Evolutionary conservation across 257 asterid genomes (phyloP), one percentile per base, ranked within the genome.

Genomic region (Scutellaria galericulata): DNA sequence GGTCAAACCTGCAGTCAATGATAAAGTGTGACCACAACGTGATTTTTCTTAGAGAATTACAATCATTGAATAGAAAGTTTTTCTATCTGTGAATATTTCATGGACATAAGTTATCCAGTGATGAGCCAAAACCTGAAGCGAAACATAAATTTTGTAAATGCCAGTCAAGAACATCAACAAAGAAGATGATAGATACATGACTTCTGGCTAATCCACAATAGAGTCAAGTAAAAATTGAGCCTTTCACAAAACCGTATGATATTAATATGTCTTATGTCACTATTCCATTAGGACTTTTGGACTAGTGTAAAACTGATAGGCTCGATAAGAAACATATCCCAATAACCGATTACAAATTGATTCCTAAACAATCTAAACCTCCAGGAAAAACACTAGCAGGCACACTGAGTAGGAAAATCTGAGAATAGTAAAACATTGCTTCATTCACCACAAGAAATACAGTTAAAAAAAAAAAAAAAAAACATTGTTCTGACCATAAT

Each of bases 1-100:
- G 84, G 90, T 82, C 86, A 93, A 83, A 72, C 97, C 98, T 93
- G 85, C 63, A 31, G 37, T 31, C 37, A 71, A 76, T 37, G 39
- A 77, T 58, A 51, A 70, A 51, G 14, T 54, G 75, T 47, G 11
- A 22, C 67, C 66, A 50, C 47, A 52, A 64, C n/a, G 52, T 4
- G 37, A 1, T 31, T 24, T 31, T 31, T 31, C 37, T 1, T 31
- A 31, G 37, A 31, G 0, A 31, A 31, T 31, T 31, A 31, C 37
- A 31, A 31, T 31, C 37, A 31, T 31, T 31, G 0, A 31, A 31
- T 31, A 31, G 4, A 31, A 31, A 2, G 4, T 31, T 31, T 31
- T 31, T 31, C 5, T 31, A 31, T 31, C 37, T 31, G 5, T 31
- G 37, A 31, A 31, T 31, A 31, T 4, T 31, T 31, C 37, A 31